Evolutionary conservation across 495 filamentous ascomycete genomes (phyloP).

Genomic region (Penicillium alfredii): DNA sequence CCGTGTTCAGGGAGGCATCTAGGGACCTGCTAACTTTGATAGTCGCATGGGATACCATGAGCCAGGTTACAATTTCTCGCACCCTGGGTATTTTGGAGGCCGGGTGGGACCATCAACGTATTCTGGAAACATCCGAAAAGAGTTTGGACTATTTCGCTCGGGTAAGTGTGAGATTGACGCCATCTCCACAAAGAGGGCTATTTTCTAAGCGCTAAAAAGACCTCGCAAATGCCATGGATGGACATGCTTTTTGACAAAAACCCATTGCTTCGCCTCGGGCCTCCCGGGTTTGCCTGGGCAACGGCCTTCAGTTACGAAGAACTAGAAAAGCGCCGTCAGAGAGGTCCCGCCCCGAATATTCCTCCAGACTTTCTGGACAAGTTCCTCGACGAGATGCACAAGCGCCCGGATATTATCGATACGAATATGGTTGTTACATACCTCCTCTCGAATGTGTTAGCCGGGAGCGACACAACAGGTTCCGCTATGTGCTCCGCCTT

Average conservation of each 20-base stretch:
- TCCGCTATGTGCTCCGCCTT: slow-evolving; percentile 30
- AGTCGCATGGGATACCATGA: slow-evolving; percentile 37
- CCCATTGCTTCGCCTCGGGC: slow-evolving; percentile 18
- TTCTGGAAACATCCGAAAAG: slow-evolving; percentile 18
- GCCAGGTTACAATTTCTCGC: slow-evolving; percentile 29
- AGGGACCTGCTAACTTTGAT: not conserved
- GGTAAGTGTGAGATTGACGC: slow-evolving; percentile 15
- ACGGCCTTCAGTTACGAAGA: slow-evolving; percentile 19
- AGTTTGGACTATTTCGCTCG: slow-evolving; percentile 31
- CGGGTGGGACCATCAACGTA: slow-evolving; percentile 15
- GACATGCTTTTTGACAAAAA: slow-evolving; percentile 21
- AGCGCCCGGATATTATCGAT: slow-evolving; percentile 18
- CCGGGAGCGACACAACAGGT: slow-evolving; percentile 36
- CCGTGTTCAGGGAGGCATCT: not conserved
- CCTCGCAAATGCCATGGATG: slow-evolving; percentile 19
- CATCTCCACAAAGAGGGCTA: not conserved
- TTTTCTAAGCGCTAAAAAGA: slow-evolving; percentile 4
- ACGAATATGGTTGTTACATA: slow-evolving; percentile 19
- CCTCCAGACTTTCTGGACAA: slow-evolving; percentile 18
- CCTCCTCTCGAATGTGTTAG: slow-evolving; percentile 24
- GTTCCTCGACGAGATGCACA: slow-evolving; percentile 20
- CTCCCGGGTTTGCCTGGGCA: slow-evolving; percentile 22
- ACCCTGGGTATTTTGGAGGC: slow-evolving; percentile 23
- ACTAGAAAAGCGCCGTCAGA: slow-evolving; percentile 14
- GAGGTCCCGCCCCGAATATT: not conserved